A percentile compares a stretch with the other conserved stretches of the same genome.
These are phyloP conservation scores for bread wheat (Triticum aestivum) DNA, from an alignment of 176 grass and related monocot genomes.

Conservation along the genomic window IWGSC_CS_RefSeq_v2.1 NC_057798.1:192459239-192459738, in stretches of 20 bases:
- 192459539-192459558: too few species aligned
- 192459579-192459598: too few species aligned
- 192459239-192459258: too few species aligned
- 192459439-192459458: conserved; percentile 18
- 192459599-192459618: too few species aligned
- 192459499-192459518: background rate
- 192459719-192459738: too few species aligned
- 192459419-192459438: background rate
- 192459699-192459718: too few species aligned
- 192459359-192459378: conserved; percentile 3
- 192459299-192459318: background rate
- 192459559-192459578: too few species aligned
- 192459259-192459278: background rate
- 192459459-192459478: conserved; percentile 51
- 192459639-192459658: too few species aligned
- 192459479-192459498: conserved; percentile 26
- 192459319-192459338: background rate
- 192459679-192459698: too few species aligned
- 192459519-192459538: background rate
- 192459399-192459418: conserved; percentile 38
- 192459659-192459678: too few species aligned
- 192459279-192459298: too few species aligned
- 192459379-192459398: background rate
- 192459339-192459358: conserved; percentile 19
- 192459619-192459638: too few species aligned